Percentiles rank a stretch among this genome's conserved stretches.
Conservation (phyloP, 192 early-diverging fungal species). For the Geosiphon pyriformis region DNA sequence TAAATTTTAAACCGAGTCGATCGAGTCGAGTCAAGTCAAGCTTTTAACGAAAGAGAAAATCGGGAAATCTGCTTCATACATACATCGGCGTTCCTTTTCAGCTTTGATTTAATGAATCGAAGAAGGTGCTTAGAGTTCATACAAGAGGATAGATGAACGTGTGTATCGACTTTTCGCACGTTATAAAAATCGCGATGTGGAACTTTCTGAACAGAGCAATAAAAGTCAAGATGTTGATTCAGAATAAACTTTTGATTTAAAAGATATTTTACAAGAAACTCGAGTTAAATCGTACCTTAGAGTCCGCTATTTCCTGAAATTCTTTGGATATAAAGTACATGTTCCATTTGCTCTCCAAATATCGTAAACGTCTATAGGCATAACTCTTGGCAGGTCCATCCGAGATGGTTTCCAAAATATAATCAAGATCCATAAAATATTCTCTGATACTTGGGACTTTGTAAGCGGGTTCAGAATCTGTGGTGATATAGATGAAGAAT, state of each 20-base stretch:
- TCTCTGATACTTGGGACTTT: constrained; percentile 70
- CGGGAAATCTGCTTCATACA: constrained; percentile 13
- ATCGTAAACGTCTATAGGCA: constrained; percentile 82
- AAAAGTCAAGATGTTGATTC: not conserved
- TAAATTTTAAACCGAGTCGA: too few species aligned
- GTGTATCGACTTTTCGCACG: constrained; percentile 95
- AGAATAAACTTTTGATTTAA: too few species aligned
- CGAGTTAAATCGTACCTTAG: constrained; percentile 50
- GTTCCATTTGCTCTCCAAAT: constrained; percentile 89
- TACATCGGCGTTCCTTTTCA: constrained; percentile 69
- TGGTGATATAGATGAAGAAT: too few species aligned
- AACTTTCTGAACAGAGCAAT: constrained; percentile 44
- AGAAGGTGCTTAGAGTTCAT: constrained; percentile 97
- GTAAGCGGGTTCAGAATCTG: constrained; percentile 39
- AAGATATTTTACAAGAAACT: not conserved
- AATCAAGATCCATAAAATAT: constrained; percentile 84
- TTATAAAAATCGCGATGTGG: constrained; percentile 97
- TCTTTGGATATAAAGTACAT: constrained; percentile 91
- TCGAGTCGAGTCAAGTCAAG: too few species aligned
- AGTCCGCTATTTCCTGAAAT: constrained; percentile 88
- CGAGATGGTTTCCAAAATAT: constrained; percentile 64
- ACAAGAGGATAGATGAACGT: constrained; percentile 88
- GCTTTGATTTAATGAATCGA: constrained; percentile 91
- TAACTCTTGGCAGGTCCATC: constrained; percentile 93
- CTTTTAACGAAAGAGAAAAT: not conserved